phyloP scores from a whole-genome alignment of 129 eudicot genomes.

The Centrapalus pauciflorus region DNA sequence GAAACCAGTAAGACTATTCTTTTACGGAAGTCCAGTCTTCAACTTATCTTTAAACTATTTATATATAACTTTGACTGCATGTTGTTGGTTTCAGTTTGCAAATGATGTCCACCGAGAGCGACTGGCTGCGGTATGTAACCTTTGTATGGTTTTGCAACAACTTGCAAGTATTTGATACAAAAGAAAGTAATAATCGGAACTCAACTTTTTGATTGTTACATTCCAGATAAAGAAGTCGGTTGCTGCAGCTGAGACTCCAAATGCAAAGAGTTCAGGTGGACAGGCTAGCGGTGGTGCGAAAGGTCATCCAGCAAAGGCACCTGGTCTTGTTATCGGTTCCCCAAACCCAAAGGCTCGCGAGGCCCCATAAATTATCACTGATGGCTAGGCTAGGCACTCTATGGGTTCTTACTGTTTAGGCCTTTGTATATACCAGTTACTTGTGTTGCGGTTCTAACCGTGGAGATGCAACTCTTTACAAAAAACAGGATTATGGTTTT shows the following conservation, averaged over 20 bases:
- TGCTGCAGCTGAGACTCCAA: slow-evolving; percentile 41
- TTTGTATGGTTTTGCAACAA: neutral
- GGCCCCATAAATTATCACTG: slow-evolving; percentile 25
- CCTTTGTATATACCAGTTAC: neutral
- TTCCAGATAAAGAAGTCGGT: slow-evolving; percentile 70
- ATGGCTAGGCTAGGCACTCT: no score
- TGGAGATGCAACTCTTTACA: neutral
- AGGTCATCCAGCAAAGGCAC: slow-evolving; percentile 57
- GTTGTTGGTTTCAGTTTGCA: slow-evolving; percentile 41
- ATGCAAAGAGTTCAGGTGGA: slow-evolving; percentile 45
- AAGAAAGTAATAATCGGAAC: neutral
- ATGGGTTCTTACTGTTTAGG: neutral
- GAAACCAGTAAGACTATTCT: slow-evolving; percentile 59
- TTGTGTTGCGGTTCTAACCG: neutral
- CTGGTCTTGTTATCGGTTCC: slow-evolving; percentile 47
- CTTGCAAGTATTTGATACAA: neutral
- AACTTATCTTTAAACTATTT: neutral
- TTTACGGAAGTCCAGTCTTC: no score
- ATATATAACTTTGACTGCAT: neutral
- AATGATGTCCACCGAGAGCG: slow-evolving; percentile 82
- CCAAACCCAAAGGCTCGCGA: slow-evolving; percentile 45
- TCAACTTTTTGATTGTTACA: neutral
- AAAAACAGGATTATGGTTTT: no score
- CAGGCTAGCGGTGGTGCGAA: slow-evolving; percentile 59
- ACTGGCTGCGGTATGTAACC: slow-evolving; percentile 62